Percentiles rank a stretch among this genome's conserved stretches.
These are phyloP conservation scores for Xylariaceae sp. DNA, from an alignment of 2,329 filamentous ascomycete genomes.

Conservation along the genomic window DNA sequence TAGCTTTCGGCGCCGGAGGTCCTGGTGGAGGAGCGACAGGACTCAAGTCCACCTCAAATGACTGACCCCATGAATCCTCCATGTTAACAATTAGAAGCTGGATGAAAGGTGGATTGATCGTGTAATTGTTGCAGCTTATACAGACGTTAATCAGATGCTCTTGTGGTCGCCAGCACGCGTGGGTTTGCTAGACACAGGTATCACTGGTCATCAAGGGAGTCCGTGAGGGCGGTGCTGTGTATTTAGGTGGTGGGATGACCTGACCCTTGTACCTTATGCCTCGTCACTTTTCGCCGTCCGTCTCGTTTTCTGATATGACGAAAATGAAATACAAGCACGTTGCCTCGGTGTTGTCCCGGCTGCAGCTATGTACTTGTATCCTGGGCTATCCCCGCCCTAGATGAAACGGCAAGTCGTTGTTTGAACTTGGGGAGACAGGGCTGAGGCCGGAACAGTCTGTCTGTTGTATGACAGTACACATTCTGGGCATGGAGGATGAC, in stretches of 20 bases:
- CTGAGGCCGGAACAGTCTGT: no score
- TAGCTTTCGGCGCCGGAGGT: constrained; percentile 13
- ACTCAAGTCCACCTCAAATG: constrained; percentile 13
- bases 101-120: not conserved
- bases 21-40: constrained; percentile 12
- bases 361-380: not conserved
- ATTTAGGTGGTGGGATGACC: not conserved
- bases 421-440: no score
- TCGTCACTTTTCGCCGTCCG: no score
- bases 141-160: no score
- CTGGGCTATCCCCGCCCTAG: not conserved
- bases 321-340: not conserved
- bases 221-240: no score
- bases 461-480: no score
- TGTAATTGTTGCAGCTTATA: not conserved
- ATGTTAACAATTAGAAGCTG: constrained; percentile 4
- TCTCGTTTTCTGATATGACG: not conserved
- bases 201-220: no score
- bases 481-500: not conserved
- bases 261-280: not conserved
- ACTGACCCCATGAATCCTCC: constrained; percentile 19
- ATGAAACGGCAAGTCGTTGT: no score
- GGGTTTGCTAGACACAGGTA: no score
- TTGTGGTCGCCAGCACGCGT: no score
- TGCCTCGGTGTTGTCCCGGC: not conserved